Evolutionary conservation across 2,329 filamentous ascomycete genomes (phyloP).

Genomic region (Elsinoe arachidis): DNA sequence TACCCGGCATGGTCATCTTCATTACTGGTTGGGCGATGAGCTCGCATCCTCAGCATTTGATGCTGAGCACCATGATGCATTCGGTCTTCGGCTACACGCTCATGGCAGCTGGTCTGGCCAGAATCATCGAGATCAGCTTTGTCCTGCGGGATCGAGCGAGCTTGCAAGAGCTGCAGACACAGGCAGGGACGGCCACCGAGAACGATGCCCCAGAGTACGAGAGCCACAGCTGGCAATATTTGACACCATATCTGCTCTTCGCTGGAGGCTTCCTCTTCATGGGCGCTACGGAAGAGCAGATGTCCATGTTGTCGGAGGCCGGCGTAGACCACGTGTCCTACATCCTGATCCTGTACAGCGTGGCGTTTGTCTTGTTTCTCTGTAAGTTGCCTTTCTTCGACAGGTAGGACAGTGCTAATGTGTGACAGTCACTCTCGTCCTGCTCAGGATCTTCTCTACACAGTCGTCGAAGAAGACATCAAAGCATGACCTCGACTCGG

Average conservation of each 20-base stretch:
- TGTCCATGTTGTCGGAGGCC: slow-evolving; percentile 64
- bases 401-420: background rate
- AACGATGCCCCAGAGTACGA: slow-evolving; percentile 23
- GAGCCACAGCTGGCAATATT: slow-evolving; percentile 43
- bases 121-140: slow-evolving; percentile 88
- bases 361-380: slow-evolving; percentile 84
- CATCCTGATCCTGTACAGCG: slow-evolving; percentile 80
- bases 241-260: slow-evolving; percentile 55
- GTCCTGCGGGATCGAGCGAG: slow-evolving; percentile 62
- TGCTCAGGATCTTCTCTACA: slow-evolving; percentile 65
- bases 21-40: slow-evolving; percentile 96
- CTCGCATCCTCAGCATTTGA: slow-evolving; percentile 73
- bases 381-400: slow-evolving; percentile 42
- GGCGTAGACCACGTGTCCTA: slow-evolving; percentile 85
- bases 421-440: background rate
- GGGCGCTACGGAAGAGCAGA: slow-evolving; percentile 95
- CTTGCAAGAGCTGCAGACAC: slow-evolving; percentile 19
- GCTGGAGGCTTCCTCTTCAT: slow-evolving; percentile 95
- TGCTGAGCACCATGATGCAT: slow-evolving; percentile 81
- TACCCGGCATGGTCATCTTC: slow-evolving; percentile 83
- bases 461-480: slow-evolving; percentile 46
- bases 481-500: slow-evolving; percentile 25
- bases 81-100: slow-evolving; percentile 86
- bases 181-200: slow-evolving; percentile 19
- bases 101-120: slow-evolving; percentile 76